Evolutionary conservation across 495 filamentous ascomycete species (phyloP).

Genomic region (Penicillium atrosanguineum): DNA sequence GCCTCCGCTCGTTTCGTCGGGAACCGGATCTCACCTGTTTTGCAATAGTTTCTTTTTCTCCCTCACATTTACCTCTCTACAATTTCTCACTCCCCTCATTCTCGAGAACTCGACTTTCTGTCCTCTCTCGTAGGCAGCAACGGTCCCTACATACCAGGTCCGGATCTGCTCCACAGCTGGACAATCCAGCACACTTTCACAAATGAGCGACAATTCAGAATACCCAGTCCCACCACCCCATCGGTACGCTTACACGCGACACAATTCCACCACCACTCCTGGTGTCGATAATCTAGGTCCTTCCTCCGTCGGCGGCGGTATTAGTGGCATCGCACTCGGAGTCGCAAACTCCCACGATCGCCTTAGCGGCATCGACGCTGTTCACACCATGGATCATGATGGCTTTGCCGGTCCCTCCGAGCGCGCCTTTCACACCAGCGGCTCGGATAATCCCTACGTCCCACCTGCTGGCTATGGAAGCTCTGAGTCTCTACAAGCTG

Average conservation of each 20-base stretch:
- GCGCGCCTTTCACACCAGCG: constrained; percentile 41
- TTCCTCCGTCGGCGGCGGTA: constrained; percentile 69
- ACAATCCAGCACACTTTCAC: background rate
- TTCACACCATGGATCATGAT: constrained; percentile 46
- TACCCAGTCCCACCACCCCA: constrained; percentile 17
- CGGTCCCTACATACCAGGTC: background rate
- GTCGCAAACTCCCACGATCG: constrained; percentile 71
- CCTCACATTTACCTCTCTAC: background rate
- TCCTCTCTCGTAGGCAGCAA: background rate
- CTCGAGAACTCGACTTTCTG: background rate
- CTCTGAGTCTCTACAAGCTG: constrained; percentile 27
- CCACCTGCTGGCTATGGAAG: constrained; percentile 26
- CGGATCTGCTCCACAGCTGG: background rate
- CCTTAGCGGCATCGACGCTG: constrained; percentile 69
- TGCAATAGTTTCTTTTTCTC: background rate
- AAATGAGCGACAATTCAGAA: constrained; percentile 14
- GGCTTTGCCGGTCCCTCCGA: constrained; percentile 41
- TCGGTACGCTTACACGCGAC: constrained; percentile 15
- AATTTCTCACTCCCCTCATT: background rate
- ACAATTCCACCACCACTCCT: constrained; percentile 62
- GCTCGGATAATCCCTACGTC: constrained; percentile 46
- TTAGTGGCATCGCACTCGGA: constrained; percentile 71
- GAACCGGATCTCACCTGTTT: constrained; percentile 26
- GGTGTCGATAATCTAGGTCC: constrained; percentile 74
- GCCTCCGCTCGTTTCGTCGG: constrained; percentile 12